phyloP scores from a whole-genome alignment of 2,329 filamentous ascomycete genomes.

The Clonostachys rhizophaga region DNA sequence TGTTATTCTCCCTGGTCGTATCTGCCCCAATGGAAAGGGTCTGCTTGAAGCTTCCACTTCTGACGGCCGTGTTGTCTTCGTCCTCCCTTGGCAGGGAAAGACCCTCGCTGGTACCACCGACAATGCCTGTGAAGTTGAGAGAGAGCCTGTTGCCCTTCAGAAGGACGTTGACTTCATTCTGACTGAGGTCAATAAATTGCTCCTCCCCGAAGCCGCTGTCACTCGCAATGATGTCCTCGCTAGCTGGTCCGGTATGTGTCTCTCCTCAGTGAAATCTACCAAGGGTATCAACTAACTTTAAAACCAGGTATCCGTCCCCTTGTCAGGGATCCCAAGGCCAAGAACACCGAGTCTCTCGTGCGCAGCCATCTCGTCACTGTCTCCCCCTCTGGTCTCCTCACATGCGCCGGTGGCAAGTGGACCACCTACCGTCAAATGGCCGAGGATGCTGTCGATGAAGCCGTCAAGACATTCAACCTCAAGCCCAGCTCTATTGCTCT shows the following conservation, averaged over 20 bases:
- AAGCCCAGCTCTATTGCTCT: constrained; percentile 43
- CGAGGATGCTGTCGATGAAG: constrained; percentile 78
- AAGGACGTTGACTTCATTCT: constrained; percentile 81
- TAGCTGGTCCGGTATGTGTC: constrained; percentile 66
- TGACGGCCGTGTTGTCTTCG: constrained; percentile 84
- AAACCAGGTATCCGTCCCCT: constrained; percentile 62
- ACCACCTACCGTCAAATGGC: constrained; percentile 88
- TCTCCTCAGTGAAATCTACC: constrained; percentile 4
- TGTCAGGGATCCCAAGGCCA: constrained; percentile 75
- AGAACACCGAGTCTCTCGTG: constrained; percentile 78
- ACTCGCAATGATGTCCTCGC: constrained; percentile 72
- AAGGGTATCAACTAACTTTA: constrained; percentile 3
- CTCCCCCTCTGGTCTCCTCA: constrained; percentile 70
- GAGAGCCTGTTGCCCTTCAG: constrained; percentile 68
- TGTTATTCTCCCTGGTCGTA: constrained; percentile 74
- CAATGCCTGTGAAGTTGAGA: constrained; percentile 62
- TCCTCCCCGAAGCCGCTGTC: constrained; percentile 71
- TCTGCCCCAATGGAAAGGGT: constrained; percentile 76
- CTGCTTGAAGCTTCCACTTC: constrained; percentile 78
- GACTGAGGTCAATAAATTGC: constrained; percentile 70
- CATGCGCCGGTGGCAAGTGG: constrained; percentile 82
- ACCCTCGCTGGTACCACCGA: constrained; percentile 84
- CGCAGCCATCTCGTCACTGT: constrained; percentile 76
- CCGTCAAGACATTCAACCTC: constrained; percentile 62
- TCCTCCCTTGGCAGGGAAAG: constrained; percentile 82